Evolutionary conservation across 2,329 filamentous ascomycete genomes (phyloP), one percentile per base, ranked within the genome.

Genomic region (Elsinoe arachidis): DNA sequence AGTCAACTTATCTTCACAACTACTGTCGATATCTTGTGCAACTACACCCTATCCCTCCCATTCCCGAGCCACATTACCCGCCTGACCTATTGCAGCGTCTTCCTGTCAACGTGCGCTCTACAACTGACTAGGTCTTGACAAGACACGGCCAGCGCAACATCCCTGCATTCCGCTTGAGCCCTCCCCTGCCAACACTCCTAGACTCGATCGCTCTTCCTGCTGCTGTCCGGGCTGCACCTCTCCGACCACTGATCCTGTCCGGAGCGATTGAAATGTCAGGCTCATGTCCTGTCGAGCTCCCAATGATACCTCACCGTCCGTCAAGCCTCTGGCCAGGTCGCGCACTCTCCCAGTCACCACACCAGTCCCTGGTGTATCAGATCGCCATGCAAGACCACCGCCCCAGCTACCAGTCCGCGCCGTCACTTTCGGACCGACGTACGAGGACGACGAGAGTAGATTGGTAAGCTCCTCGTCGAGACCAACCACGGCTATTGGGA

Each of bases 231-330:
- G 53, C 53, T 30, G 23, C 53, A 39, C 39, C 38, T 21, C 53
- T 19, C 53, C 30, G 37, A 37, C 21, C 43, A 55, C 53, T 17
- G n/a, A 34, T 39, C n/a, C 38, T 53, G 30, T 35, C 33, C 11
- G 26, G 34, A 26, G 34, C 35, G 54, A 46, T 56, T 56, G 54
- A 56, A 49, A 56, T 56, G 54, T 56, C 54, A 56, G 54, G 54
- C 54, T 56, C 54, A 56, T 56, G 54, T 56, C 54, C 54, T 56
- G 54, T 49, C 54, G 54, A 30, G 54, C 39, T 56, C 33, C 54
- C 39, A 19, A 56, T 56, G 54, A 46, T 14, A n/a, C 39, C 41
- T 47, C 41, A 30, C 43, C 54, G 19, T 23, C 54, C 39, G 33
- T 56, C 54, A 56, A 56, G 39, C 54, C 54, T 33, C 54, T 49